Evolutionary conservation across 2,329 filamentous ascomycete species (phyloP).

Genomic region (Aureobasidium sp.): DNA sequence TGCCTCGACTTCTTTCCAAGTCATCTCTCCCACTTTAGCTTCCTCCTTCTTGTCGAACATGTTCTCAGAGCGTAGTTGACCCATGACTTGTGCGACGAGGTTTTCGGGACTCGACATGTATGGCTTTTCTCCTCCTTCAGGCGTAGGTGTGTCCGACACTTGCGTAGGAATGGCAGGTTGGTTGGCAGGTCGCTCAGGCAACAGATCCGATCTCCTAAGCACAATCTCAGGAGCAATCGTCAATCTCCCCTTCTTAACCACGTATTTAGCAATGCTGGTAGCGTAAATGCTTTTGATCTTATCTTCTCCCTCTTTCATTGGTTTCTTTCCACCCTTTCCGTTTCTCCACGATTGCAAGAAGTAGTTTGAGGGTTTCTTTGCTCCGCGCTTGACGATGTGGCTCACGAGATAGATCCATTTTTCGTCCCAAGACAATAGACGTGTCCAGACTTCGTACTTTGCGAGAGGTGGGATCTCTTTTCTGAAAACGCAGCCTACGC

Average conservation of each 20-base stretch:
- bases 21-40: conserved; percentile 36
- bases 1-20: conserved; percentile 52
- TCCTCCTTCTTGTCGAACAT: background rate
- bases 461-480: conserved; percentile 37
- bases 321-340: conserved; percentile 16
- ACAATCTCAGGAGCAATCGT: conserved; percentile 77
- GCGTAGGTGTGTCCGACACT: conserved; percentile 17
- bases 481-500: conserved; percentile 40
- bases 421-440: conserved; percentile 39
- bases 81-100: conserved; percentile 19
- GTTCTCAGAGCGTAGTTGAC: background rate
- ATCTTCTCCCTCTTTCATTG: conserved; percentile 20
- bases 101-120: conserved; percentile 18
- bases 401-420: conserved; percentile 44
- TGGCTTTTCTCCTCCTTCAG: conserved; percentile 19
- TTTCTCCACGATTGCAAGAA: conserved; percentile 38
- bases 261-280: conserved; percentile 42
- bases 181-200: conserved; percentile 65
- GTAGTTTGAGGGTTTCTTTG: conserved; percentile 32
- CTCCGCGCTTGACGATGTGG: conserved; percentile 39
- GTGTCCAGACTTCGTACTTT: conserved; percentile 40
- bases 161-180: conserved; percentile 13
- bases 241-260: conserved; percentile 51
- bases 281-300: conserved; percentile 38
- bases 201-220: conserved; percentile 60